These are phyloP conservation scores for Blastobotrys raffinosifermentans DNA, from an alignment of 1,139 yeast genomes.

Conservation along the genomic window DNA sequence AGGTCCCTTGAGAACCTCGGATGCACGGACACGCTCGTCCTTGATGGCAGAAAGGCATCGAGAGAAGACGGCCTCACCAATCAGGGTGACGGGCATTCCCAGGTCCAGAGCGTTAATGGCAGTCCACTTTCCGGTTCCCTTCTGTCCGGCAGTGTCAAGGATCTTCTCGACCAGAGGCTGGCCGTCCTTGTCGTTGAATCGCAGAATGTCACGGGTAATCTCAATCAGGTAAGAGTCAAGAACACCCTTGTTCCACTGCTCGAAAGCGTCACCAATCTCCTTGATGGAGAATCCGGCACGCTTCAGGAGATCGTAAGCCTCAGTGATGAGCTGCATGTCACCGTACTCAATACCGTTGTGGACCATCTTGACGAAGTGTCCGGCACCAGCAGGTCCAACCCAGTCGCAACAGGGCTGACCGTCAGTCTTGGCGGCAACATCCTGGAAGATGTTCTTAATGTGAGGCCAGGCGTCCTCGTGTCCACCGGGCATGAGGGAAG, in stretches of 20 bases:
- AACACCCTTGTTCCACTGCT: conserved; percentile 95
- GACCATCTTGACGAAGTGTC: conserved; percentile 99
- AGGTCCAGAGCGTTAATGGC: conserved; percentile 96
- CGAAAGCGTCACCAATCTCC: conserved; percentile 91
- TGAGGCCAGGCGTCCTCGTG: conserved; percentile 98
- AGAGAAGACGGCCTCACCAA: conserved; percentile 97
- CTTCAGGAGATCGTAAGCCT: conserved; percentile 94
- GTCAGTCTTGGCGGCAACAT: conserved; percentile 91
- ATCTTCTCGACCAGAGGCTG: conserved; percentile 94
- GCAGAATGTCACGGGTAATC: conserved; percentile 91
- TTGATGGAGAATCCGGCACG: conserved; percentile 87
- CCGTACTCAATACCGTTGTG: conserved; percentile 99
- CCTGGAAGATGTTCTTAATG: conserved; percentile 93
- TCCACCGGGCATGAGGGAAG: conserved; percentile 99
- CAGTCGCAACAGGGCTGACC: conserved; percentile 99
- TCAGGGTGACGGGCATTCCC: conserved; percentile 97
- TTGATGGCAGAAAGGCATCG: conserved; percentile 94
- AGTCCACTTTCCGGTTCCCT: conserved; percentile 99
- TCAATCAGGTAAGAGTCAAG: conserved; percentile 95
- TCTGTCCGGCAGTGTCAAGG: conserved; percentile 96
- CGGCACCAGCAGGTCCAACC: conserved; percentile 99
- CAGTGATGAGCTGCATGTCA: conserved; percentile 98
- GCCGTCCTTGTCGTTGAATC: conserved; percentile 80
- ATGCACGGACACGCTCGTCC: conserved; percentile 83
- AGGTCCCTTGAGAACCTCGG: conserved; percentile 77